A percentile compares a stretch with the other conserved stretches of the same genome.
Evolutionary conservation across 495 filamentous ascomycete genomes (phyloP).

Genomic region (Rostrohypoxylon terebratum): DNA sequence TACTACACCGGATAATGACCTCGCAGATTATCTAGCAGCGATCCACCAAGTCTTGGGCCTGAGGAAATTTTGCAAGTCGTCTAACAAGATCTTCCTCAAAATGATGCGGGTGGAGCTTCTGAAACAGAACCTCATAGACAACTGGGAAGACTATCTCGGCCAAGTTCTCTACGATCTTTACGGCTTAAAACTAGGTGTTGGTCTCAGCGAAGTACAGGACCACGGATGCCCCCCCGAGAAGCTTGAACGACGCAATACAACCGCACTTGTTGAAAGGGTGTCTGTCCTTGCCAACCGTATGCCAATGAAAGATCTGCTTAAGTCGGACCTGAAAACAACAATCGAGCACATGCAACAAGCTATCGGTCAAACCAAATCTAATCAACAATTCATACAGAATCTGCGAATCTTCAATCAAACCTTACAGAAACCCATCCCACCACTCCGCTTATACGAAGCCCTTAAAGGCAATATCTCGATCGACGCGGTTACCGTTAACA

Average conservation of each 20-base stretch:
- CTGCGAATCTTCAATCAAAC: constrained; percentile 78
- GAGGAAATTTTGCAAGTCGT: constrained; percentile 85
- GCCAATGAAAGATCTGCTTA: constrained; percentile 90
- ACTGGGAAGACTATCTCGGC: constrained; percentile 80
- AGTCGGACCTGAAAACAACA: constrained; percentile 84
- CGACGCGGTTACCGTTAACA: constrained; percentile 64
- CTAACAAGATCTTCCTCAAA: constrained; percentile 86
- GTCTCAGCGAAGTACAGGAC: constrained; percentile 73
- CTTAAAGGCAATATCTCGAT: constrained; percentile 78
- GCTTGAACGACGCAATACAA: constrained; percentile 78
- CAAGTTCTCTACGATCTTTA: constrained; percentile 92
- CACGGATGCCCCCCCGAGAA: constrained; percentile 80
- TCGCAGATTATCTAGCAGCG: constrained; percentile 77
- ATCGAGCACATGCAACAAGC: constrained; percentile 89
- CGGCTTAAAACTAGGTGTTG: constrained; percentile 80
- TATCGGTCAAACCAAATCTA: constrained; percentile 70
- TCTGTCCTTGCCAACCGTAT: constrained; percentile 82
- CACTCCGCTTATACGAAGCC: constrained; percentile 80
- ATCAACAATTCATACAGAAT: constrained; percentile 78
- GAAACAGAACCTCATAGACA: constrained; percentile 69
- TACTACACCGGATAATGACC: constrained; percentile 71
- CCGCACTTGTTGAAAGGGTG: constrained; percentile 84
- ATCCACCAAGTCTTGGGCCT: constrained; percentile 89
- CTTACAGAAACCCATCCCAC: constrained; percentile 83
- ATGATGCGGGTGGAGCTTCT: constrained; percentile 86